A percentile compares a stretch with the other conserved stretches of the same genome.
Evolutionary conservation across 305 asterid genomes (phyloP).

Genomic region (Caryopteris hybrid): DNA sequence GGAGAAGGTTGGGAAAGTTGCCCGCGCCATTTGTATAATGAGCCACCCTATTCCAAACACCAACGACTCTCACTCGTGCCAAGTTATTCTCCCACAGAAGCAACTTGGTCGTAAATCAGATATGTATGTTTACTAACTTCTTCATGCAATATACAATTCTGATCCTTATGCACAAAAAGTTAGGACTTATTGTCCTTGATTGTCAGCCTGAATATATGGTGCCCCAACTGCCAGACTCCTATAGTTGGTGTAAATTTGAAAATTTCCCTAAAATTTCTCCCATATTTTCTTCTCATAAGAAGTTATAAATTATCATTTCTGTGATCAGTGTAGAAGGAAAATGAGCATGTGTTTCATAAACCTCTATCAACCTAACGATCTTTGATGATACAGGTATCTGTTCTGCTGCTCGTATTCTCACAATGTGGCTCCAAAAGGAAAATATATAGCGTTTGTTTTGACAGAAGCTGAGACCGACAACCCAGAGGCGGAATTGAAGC

Average conservation of each 20-base stretch:
- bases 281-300: no score
- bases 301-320: not conserved
- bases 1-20: slow-evolving; percentile 78
- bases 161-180: no score
- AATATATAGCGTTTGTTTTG: slow-evolving; percentile 75
- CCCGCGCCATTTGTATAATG: slow-evolving; percentile 91
- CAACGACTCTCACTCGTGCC: slow-evolving; percentile 86
- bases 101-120: slow-evolving; percentile 97
- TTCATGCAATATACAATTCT: no score
- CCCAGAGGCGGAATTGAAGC: slow-evolving; percentile 88
- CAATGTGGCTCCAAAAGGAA: slow-evolving; percentile 87
- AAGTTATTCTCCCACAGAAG: slow-evolving; percentile 96
- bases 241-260: no score
- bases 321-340: not conserved
- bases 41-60: slow-evolving; percentile 97
- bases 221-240: no score
- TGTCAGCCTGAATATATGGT: no score
- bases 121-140: slow-evolving; percentile 49
- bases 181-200: no score
- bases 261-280: no score
- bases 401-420: slow-evolving; percentile 95
- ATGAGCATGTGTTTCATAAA: not conserved
- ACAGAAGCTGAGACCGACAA: slow-evolving; percentile 88
- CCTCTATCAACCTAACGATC: not conserved
- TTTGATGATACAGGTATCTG: slow-evolving; percentile 56